These are phyloP conservation scores for Podospora didyma DNA, from an alignment of 495 filamentous ascomycete genomes.

Conservation along the genomic window DNA sequence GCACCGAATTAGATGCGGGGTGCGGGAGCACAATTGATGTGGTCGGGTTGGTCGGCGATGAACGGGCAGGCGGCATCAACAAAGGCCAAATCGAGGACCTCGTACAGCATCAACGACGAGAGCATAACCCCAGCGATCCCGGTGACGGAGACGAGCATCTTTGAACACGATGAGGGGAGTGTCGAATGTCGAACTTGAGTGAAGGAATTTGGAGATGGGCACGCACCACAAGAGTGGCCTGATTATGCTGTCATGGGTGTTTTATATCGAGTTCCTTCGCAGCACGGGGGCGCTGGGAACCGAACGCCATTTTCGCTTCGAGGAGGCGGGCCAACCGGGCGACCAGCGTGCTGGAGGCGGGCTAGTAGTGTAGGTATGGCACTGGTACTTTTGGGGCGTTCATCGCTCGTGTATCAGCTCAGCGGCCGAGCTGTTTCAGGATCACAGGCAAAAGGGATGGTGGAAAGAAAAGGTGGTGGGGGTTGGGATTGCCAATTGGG, in stretches of 20 bases:
- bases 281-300: not conserved
- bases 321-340: not conserved
- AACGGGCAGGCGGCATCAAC: not conserved
- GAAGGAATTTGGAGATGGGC: not conserved
- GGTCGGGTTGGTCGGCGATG: not conserved
- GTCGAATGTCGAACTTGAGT: not conserved
- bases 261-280: conserved; percentile 1
- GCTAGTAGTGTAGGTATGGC: not conserved
- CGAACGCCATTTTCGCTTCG: not conserved
- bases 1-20: not conserved
- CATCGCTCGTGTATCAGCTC: not conserved
- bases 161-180: not conserved
- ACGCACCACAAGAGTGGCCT: conserved; percentile 5
- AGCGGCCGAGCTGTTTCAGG: not conserved
- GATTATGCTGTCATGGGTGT: conserved; percentile 13
- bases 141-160: conserved; percentile 2
- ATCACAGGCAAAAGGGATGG: not conserved
- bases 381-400: not conserved
- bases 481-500: no score
- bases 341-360: not conserved
- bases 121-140: not conserved
- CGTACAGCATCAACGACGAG: not conserved
- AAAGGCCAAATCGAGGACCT: not conserved
- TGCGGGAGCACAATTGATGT: not conserved
- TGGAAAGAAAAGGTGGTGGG: not conserved